A percentile compares a stretch with the other conserved stretches of the same genome.
phyloP scores from a whole-genome alignment of 345 rosid genomes.

The Populus deltoides region DNA sequence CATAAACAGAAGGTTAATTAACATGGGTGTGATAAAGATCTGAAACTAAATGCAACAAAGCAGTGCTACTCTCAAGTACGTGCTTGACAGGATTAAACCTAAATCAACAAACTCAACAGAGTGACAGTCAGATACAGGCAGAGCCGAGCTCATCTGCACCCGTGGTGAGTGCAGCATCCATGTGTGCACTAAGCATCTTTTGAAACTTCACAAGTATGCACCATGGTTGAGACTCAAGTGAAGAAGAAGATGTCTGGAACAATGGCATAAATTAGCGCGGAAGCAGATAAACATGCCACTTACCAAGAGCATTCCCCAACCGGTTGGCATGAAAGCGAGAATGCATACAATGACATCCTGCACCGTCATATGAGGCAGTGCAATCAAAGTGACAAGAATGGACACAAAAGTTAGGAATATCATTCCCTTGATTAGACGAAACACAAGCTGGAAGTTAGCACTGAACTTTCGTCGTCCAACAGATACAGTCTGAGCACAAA shows the following conservation, averaged over 20 bases:
- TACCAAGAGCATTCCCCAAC: constrained; percentile 99
- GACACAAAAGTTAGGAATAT: constrained; percentile 83
- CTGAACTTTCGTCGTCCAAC: constrained; percentile 94
- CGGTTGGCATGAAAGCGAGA: constrained; percentile 98
- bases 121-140: not conserved
- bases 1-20: not conserved
- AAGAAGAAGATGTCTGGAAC: not conserved
- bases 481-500: constrained; percentile 66
- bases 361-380: constrained; percentile 82
- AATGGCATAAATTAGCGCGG: not conserved
- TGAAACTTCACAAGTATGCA: not conserved
- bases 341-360: constrained; percentile 86
- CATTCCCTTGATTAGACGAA: constrained; percentile 91
- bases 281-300: constrained; percentile 17
- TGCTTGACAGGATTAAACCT: not conserved
- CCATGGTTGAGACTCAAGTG: not conserved
- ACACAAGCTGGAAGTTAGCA: constrained; percentile 89
- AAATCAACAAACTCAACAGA: no score
- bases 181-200: no score
- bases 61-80: not conserved
- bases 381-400: constrained; percentile 69
- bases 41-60: not conserved
- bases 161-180: no score
- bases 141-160: no score
- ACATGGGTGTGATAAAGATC: no score